Evolutionary conservation across 2,329 filamentous ascomycete genomes (phyloP).

Genomic region (Pleurostoma richardsiae): DNA sequence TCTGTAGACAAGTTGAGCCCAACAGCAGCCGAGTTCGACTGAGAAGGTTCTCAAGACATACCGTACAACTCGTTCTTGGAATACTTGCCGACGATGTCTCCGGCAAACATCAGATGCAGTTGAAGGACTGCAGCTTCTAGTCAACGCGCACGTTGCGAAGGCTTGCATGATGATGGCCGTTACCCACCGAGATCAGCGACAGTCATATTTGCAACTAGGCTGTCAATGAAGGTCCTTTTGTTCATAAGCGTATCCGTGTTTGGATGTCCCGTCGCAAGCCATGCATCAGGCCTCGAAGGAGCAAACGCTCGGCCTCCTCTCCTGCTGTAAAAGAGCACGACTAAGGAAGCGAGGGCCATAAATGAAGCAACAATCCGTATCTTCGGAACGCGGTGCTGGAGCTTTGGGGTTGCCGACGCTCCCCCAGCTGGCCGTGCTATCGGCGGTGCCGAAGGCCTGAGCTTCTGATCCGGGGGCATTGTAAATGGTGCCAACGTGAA

Average conservation of each 20-base stretch:
- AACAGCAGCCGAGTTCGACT: constrained; percentile 4
- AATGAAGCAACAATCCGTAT: no score
- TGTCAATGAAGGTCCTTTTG: constrained; percentile 18
- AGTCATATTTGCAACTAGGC: constrained; percentile 23
- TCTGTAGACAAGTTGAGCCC: constrained; percentile 10
- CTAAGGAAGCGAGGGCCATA: no score
- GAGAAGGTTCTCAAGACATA: constrained; percentile 2
- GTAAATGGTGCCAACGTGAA: no score
- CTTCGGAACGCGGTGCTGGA: no score
- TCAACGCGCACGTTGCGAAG: background rate
- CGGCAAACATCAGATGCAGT: constrained; percentile 37
- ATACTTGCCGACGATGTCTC: constrained; percentile 30
- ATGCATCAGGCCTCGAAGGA: background rate
- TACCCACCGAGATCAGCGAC: constrained; percentile 21
- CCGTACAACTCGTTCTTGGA: constrained; percentile 32
- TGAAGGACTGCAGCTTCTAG: constrained; percentile 24
- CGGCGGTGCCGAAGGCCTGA: no score
- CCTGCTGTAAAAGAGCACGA: no score
- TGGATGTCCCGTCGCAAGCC: background rate
- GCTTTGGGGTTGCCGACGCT: no score
- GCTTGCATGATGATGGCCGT: background rate
- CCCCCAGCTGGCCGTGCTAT: no score
- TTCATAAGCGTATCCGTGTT: constrained; percentile 3
- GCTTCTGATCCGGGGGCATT: no score
- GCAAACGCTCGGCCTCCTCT: no score